phyloP scores from a whole-genome alignment of 2,329 filamentous ascomycete genomes.

The Penicillium freii region DNA sequence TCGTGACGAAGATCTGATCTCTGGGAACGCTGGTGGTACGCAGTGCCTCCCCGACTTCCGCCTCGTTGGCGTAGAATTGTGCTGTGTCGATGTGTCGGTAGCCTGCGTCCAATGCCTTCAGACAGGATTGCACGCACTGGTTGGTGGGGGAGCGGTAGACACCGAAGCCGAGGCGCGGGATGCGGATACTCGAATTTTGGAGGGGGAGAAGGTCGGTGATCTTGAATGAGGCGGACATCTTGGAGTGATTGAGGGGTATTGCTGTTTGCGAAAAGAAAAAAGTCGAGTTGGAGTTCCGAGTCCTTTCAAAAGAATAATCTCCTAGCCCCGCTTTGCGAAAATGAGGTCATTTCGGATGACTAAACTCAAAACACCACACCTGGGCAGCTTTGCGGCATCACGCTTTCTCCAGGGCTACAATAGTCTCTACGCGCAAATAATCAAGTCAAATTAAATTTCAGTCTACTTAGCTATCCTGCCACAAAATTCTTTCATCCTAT shows the following conservation, averaged over 20 bases:
- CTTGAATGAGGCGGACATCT: conserved; percentile 40
- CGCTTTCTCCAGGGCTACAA: background rate
- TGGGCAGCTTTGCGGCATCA: background rate
- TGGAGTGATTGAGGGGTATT: conserved; percentile 6
- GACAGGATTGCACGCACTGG: conserved; percentile 58
- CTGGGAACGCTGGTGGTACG: conserved; percentile 52
- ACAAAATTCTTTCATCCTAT: background rate
- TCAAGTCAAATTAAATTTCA: background rate
- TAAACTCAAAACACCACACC: background rate
- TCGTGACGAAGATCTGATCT: conserved; percentile 65
- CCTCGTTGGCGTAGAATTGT: conserved; percentile 68
- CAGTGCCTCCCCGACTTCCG: conserved; percentile 64
- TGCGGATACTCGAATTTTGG: conserved; percentile 50
- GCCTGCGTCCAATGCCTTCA: conserved; percentile 53
- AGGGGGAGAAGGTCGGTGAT: conserved; percentile 53
- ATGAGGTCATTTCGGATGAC: conserved; percentile 12
- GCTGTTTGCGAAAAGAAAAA: conserved; percentile 1
- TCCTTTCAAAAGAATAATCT: background rate
- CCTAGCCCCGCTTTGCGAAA: conserved; percentile 11
- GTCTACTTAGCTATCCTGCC: background rate
- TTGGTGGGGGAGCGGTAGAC: conserved; percentile 61
- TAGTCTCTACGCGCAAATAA: background rate
- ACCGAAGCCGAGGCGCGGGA: conserved; percentile 69
- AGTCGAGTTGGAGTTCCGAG: background rate
- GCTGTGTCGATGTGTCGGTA: conserved; percentile 60